Evolutionary conservation across 2,329 filamentous ascomycete genomes (phyloP).

Genomic region (Clonostachys chloroleuca): DNA sequence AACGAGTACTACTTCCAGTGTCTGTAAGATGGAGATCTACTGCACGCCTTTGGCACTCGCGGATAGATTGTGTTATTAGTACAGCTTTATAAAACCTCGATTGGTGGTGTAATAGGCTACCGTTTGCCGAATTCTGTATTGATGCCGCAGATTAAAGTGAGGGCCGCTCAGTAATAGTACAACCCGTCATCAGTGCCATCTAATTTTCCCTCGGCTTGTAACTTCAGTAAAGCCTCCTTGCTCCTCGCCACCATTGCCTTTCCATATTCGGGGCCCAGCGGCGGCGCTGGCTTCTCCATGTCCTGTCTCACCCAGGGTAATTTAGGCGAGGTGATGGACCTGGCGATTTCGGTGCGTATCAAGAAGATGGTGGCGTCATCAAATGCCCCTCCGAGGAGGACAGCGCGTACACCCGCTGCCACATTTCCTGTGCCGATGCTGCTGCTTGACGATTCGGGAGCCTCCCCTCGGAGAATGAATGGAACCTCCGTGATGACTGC

Average conservation of each 20-base stretch:
- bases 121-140: too few relatives aligned
- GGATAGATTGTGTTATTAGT: too few relatives aligned
- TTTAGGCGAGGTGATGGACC: neutral
- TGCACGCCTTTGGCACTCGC: too few relatives aligned
- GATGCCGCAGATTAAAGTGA: too few relatives aligned
- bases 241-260: constrained; percentile 13
- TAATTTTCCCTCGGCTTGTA: too few relatives aligned
- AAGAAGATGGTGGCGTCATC: constrained; percentile 4
- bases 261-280: constrained; percentile 16
- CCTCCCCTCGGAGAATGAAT: constrained; percentile 7
- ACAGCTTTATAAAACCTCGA: too few relatives aligned
- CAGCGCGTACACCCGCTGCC: constrained; percentile 6
- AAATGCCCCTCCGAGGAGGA: constrained; percentile 15
- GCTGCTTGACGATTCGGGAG: constrained; percentile 5
- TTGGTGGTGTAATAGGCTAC: too few relatives aligned
- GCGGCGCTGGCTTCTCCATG: constrained; percentile 10
- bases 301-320: constrained; percentile 16
- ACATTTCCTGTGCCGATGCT: constrained; percentile 9
- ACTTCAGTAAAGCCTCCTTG: constrained; percentile 7
- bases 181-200: too few relatives aligned
- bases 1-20: too few relatives aligned
- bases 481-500: constrained; percentile 11
- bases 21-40: too few relatives aligned
- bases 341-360: constrained; percentile 5
- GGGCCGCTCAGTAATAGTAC: too few relatives aligned